Percentiles rank a stretch among this genome's conserved stretches.
Conservation (phyloP, 208 protist genomes). For the Hexamita inflata region DNA sequence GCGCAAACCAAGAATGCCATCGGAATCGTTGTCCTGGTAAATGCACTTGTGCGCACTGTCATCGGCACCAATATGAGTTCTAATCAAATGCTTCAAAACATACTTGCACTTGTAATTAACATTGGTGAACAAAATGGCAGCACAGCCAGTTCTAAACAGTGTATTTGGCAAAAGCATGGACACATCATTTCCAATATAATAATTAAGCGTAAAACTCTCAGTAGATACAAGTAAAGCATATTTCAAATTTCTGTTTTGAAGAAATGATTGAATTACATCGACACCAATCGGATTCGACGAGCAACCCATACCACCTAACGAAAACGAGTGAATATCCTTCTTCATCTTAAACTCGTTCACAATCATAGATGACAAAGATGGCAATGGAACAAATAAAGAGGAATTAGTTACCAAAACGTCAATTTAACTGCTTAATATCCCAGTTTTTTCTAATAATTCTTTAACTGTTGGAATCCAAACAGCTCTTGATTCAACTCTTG, state of each 20-base stretch:
- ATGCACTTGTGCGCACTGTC: slow-evolving; percentile 47
- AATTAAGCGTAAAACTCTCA: background rate
- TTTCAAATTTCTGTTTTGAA: background rate
- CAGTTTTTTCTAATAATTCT: slow-evolving; percentile 39
- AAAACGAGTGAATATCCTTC: background rate
- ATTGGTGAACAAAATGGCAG: slow-evolving; percentile 3
- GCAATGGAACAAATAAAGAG: background rate
- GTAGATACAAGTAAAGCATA: slow-evolving; percentile 1
- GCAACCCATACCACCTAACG: background rate
- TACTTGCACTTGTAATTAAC: background rate
- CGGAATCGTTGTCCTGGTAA: slow-evolving; percentile 50
- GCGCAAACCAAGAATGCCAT: slow-evolving; percentile 46
- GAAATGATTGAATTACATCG: background rate
- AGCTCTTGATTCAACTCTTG: slow-evolving; percentile 34
- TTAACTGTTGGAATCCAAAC: slow-evolving; percentile 40
- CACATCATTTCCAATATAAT: background rate
- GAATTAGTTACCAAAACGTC: background rate
- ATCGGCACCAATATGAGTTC: slow-evolving; percentile 27
- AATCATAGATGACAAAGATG: background rate
- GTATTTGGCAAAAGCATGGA: slow-evolving; percentile 21
- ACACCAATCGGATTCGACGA: background rate
- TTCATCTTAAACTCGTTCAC: background rate
- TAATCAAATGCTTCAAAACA: background rate
- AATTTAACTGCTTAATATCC: background rate
- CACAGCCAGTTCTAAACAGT: background rate